phyloP scores from a whole-genome alignment of 2,329 filamentous ascomycete species.

The Scytalidium lignicola region DNA sequence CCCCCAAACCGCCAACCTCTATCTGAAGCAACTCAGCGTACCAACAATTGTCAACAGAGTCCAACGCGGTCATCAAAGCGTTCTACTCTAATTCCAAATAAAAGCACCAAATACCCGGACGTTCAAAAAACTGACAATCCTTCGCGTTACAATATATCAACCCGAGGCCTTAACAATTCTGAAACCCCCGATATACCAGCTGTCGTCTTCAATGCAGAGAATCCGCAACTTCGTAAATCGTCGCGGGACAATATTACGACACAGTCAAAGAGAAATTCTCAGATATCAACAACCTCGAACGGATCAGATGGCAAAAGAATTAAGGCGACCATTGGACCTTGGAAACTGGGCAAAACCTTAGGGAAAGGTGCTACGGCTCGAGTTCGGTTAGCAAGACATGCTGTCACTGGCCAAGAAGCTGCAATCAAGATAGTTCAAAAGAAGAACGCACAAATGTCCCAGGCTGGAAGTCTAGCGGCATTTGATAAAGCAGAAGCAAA shows the following conservation, averaged over 20 bases:
- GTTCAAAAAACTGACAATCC: not conserved
- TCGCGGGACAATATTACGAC: conserved; percentile 25
- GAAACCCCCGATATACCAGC: not conserved
- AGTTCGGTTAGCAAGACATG: conserved; percentile 80
- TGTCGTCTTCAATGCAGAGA: conserved; percentile 21
- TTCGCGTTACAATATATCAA: not conserved
- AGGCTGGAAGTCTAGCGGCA: conserved; percentile 79
- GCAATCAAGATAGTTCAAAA: conserved; percentile 96
- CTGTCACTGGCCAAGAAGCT: conserved; percentile 70
- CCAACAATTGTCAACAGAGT: conserved; percentile 23
- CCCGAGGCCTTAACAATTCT: not conserved
- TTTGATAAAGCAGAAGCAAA: conserved; percentile 68
- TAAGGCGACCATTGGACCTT: conserved; percentile 83
- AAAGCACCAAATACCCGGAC: not conserved
- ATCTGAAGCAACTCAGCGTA: conserved; percentile 25
- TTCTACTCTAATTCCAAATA: not conserved
- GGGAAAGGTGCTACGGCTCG: conserved; percentile 86
- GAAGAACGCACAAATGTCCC: conserved; percentile 69
- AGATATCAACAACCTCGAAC: conserved; percentile 32
- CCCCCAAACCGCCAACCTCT: conserved; percentile 18
- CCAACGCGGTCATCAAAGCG: not conserved
- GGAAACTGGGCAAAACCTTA: conserved; percentile 84
- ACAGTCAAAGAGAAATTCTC: conserved; percentile 33
- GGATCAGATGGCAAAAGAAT: conserved; percentile 26
- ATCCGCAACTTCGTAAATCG: conserved; percentile 29